phyloP scores from a whole-genome alignment of 306 rosid species.

The Leucaena leucocephala region DNA sequence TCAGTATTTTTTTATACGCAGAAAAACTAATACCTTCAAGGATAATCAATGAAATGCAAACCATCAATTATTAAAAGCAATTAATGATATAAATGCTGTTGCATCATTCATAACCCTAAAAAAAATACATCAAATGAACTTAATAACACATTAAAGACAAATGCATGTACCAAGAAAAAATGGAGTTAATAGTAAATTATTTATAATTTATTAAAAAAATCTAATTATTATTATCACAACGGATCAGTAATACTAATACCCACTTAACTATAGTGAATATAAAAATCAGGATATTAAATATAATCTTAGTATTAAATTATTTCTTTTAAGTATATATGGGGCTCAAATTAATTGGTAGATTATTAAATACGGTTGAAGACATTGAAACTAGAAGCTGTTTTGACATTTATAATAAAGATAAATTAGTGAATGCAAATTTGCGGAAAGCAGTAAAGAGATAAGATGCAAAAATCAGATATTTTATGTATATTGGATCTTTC shows the following conservation, averaged over 20 bases:
- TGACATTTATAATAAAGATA: neutral
- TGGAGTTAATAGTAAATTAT: neutral
- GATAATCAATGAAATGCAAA: neutral
- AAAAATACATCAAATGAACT: neutral
- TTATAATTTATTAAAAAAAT: neutral
- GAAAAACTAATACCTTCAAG: neutral
- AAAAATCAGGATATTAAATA: neutral
- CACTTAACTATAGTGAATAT: neutral
- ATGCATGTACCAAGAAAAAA: neutral
- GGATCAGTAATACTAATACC: neutral
- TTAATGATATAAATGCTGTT: neutral
- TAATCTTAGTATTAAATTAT: neutral
- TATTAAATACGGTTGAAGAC: neutral
- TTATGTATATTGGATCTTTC: neutral
- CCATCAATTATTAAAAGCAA: neutral
- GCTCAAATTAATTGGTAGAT: neutral
- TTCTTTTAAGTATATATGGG: neutral
- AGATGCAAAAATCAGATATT: neutral
- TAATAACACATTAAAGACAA: neutral
- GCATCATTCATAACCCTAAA: neutral
- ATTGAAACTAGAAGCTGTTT: neutral
- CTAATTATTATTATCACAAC: neutral
- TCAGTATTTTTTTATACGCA: neutral
- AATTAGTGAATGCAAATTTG: neutral
- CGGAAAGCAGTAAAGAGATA: neutral